A percentile compares a stretch with the other conserved stretches of the same genome.
Conservation (phyloP, 164 flowering plant genomes). For the Vitis cinerea region DNA sequence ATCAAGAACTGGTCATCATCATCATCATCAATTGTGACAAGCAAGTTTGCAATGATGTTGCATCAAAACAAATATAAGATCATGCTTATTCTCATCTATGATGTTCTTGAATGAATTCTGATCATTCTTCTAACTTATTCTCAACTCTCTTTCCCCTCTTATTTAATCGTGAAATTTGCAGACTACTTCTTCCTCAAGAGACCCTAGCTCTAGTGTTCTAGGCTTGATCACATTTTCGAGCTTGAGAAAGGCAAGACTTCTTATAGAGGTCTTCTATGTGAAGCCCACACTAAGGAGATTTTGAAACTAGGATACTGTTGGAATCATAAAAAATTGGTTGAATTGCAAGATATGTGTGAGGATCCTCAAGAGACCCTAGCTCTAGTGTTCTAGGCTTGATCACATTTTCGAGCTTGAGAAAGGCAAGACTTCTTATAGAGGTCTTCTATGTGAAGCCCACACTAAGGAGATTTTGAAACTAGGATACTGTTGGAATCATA, state of each 20-base stretch:
- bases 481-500: slow-evolving; percentile 66
- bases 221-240: slow-evolving; percentile 65
- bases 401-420: slow-evolving; percentile 46
- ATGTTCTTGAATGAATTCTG: slow-evolving; percentile 81
- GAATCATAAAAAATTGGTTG: slow-evolving; percentile 57
- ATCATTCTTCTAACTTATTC: slow-evolving; percentile 56
- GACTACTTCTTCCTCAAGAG: slow-evolving; percentile 75
- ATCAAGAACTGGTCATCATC: slow-evolving; percentile 5
- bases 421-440: slow-evolving; percentile 27
- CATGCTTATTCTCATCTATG: slow-evolving; percentile 61
- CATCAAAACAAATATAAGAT: slow-evolving; percentile 54
- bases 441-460: slow-evolving; percentile 75
- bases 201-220: slow-evolving; percentile 80
- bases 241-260: slow-evolving; percentile 20
- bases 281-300: slow-evolving; percentile 71
- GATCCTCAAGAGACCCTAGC: slow-evolving; percentile 78
- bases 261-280: slow-evolving; percentile 67
- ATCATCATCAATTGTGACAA: slow-evolving; percentile 43
- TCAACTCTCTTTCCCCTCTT: slow-evolving; percentile 75
- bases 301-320: slow-evolving; percentile 66
- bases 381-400: slow-evolving; percentile 78
- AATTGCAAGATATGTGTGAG: slow-evolving; percentile 62
- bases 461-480: slow-evolving; percentile 70
- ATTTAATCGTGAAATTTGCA: slow-evolving; percentile 64
- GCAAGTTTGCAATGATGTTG: slow-evolving; percentile 64